Base-by-base conservation (phyloP, 1,139 yeast species). In the Candida gigantensis region DNA sequence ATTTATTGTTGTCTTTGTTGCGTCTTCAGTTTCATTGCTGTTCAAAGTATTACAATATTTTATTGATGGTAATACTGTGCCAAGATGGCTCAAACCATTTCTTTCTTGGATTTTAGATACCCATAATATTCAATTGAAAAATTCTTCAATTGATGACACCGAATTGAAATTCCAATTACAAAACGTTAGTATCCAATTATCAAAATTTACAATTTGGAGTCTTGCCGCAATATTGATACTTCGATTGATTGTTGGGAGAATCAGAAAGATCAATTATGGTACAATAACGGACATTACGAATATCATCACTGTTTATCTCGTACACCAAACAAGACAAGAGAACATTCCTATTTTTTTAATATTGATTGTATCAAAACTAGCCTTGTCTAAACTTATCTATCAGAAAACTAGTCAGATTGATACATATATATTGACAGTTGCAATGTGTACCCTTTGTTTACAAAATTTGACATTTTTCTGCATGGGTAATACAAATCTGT, bases 401-500 rank as follows among this genome's bases (percentile, higher is more conserved):
- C 25, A 31, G n/a, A 39, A 41, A 15, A 20, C 35, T 39, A 29
- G 24, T 3, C 27, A 27, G 6, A 37, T 58, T 9, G 62, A 62
- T 40, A 50, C 51, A 14, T 40, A 54, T 10, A 49, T 66, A 3
- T 21, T 63, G 11, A 28, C 53, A 8, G 37, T 58, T 1, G 39
- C 66, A 0, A 24, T 54, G 3, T 50, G 62, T 35, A 51, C 51
- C 2, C 35, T 70, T 12, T 52, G 68, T 36, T 50, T 87, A 32
- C 95, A 89, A 54, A 82, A 87, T 48, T 66, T 88, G 32, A 67
- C 92, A 0, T 92, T 90, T 54, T 92, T 87, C 62, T 86, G 88
- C 9, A 74, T 84, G 61, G 97, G 97, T 0, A 88, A 87, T 39
- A 89, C 97, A 1, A 92, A 92, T 53, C 89, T 96, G 34, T 72